Base-by-base conservation (phyloP, 306 rosid genomes). In the Medicago arabica region DNA sequence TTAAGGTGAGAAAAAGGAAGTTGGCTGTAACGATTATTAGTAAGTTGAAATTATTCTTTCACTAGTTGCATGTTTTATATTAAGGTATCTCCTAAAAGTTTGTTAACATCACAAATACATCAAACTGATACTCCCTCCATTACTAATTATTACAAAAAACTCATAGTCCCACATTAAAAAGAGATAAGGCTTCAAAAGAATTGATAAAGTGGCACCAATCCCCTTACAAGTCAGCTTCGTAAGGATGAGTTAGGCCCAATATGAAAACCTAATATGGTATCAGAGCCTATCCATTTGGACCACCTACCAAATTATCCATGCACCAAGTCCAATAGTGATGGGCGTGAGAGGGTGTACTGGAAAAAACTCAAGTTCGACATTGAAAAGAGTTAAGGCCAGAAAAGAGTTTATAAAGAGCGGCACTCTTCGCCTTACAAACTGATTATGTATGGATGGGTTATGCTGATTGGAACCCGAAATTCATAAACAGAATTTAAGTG, bases 1-100 rank as follows among this genome's bases (percentile, higher is more conserved):
- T 60, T 25, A 67, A 65, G 65, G 53, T 58, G 60, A 19, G 34
- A 58, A 70, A 79, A 72, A 47, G 60, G 63, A 77, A 5, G 74
- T 25, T 67, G 46, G 34, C 60, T 36, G 47, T 47, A 71, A 67
- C 61, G 55, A 28, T 58, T 19, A 28, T 28, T 8, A 9, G 8
- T 15, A 34, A 55, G 38, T 39, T 55, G 25, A 58, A 47, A 67
- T 75, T 64, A 71, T 58, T 59, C 25, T 28, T 51, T 67, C 54
- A 62, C 21, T 38, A 69, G 60, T 75, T 55, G 57, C 58, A 75
- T 51, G 60, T 47, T 64, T 40, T 31, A 64, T 28, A 23, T 65
- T 44, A 67, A 55, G 78, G 21, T 8, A 41, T 28, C 19, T 19
- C 44, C 36, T 50, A 17, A 43, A 50, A 23, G 14, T 8, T 41